Evolutionary conservation across 179 eudicot genomes (phyloP).

Genomic region (Beta macrorhiza): DNA sequence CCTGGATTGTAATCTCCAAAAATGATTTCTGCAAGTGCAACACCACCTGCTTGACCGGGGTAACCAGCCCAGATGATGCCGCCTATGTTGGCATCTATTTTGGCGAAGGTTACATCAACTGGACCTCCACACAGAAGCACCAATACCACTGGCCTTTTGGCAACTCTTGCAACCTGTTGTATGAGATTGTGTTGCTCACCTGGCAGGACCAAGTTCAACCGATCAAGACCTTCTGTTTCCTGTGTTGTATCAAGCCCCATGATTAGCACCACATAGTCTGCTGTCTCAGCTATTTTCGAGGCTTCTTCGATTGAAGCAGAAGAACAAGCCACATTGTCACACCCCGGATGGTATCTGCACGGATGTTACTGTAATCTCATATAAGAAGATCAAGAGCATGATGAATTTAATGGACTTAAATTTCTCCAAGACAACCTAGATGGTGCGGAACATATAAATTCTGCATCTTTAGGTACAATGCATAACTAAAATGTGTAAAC

Average conservation of each 20-base stretch:
- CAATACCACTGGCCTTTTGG: conserved; percentile 73
- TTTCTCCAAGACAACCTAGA: no score
- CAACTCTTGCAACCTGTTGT: conserved; percentile 56
- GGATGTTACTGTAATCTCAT: neutral
- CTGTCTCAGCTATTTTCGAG: conserved; percentile 45
- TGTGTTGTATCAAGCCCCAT: conserved; percentile 79
- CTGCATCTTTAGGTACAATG: no score
- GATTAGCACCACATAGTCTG: conserved; percentile 66
- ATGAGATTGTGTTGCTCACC: conserved; percentile 68
- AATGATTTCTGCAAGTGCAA: conserved; percentile 71
- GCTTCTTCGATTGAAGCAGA: conserved; percentile 49
- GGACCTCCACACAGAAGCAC: conserved; percentile 90
- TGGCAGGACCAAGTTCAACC: conserved; percentile 60
- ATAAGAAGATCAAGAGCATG: no score
- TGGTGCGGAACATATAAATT: no score
- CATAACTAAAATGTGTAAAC: no score
- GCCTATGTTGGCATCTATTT: conserved; percentile 54
- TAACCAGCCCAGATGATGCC: conserved; percentile 92
- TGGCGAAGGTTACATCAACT: conserved; percentile 79
- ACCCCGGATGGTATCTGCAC: conserved; percentile 52
- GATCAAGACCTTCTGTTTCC: conserved; percentile 68
- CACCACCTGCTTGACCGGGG: conserved; percentile 85
- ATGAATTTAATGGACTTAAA: neutral
- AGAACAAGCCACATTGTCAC: conserved; percentile 42
- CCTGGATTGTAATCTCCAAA: conserved; percentile 93